Conservation (phyloP, 495 filamentous ascomycete species). For the Friedmanniomyces endolithicus region DNA sequence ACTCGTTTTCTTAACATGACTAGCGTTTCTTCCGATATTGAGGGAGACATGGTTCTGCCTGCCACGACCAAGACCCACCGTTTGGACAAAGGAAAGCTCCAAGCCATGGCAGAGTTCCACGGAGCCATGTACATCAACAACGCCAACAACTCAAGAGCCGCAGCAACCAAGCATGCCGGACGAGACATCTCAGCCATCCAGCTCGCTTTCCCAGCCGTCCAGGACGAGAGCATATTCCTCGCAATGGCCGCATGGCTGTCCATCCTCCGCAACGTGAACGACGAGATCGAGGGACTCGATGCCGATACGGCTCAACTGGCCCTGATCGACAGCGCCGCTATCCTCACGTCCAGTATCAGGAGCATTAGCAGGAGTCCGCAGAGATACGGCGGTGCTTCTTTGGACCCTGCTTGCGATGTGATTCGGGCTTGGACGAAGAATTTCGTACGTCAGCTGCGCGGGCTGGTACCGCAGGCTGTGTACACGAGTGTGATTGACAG, state of each 20-base stretch:
- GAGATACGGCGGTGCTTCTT: background rate
- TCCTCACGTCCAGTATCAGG: background rate
- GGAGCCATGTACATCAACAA: background rate
- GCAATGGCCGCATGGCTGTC: background rate
- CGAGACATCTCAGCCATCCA: background rate
- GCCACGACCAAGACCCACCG: background rate
- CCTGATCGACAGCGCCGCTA: background rate
- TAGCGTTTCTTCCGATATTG: background rate
- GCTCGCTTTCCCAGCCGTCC: background rate
- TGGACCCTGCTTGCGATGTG: background rate
- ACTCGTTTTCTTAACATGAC: background rate
- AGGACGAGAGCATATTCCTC: background rate
- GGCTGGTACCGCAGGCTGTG: background rate
- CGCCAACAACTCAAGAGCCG: background rate
- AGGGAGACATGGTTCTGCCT: background rate
- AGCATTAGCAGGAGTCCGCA: background rate
- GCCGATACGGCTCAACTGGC: background rate
- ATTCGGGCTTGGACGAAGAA: background rate
- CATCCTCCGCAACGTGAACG: background rate
- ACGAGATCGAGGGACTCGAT: background rate
- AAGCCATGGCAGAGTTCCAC: background rate
- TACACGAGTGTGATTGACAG: background rate
- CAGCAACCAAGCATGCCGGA: background rate
- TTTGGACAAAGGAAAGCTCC: background rate
- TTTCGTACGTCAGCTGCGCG: background rate